These are phyloP conservation scores for Spathaspora gorwiae DNA, from an alignment of 805 yeast species.

Conservation along the genomic window DNA sequence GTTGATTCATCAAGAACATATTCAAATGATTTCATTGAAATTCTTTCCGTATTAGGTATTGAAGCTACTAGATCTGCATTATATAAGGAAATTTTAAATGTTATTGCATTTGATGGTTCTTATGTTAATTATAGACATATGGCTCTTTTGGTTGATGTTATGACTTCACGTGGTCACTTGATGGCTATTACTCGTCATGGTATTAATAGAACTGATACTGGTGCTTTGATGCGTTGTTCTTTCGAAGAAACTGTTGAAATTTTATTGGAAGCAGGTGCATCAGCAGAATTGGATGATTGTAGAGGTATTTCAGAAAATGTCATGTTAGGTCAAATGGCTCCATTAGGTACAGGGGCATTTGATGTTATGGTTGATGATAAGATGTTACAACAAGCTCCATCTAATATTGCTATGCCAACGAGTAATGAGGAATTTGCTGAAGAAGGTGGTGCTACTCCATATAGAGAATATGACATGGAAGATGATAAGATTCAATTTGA, in stretches of 20 bases:
- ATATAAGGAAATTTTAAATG: constrained; percentile 91
- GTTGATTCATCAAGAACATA: constrained; percentile 88
- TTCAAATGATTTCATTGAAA: constrained; percentile 95
- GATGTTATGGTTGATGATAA: constrained; percentile 93
- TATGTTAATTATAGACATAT: constrained; percentile 97
- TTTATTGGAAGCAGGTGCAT: constrained; percentile 94
- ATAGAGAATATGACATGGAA: constrained; percentile 60
- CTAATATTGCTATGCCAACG: constrained; percentile 40
- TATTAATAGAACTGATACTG: constrained; percentile 96
- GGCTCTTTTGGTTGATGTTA: constrained; percentile 95
- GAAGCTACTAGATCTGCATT: constrained; percentile 96
- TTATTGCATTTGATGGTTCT: constrained; percentile 99
- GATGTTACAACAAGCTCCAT: constrained; percentile 63
- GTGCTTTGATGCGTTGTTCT: constrained; percentile 98
- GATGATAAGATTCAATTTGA: constrained; percentile 60
- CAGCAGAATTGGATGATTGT: constrained; percentile 97
- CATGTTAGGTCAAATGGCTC: constrained; percentile 96
- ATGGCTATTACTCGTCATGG: constrained; percentile 99
- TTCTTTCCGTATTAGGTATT: constrained; percentile 91
- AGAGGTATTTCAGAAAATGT: constrained; percentile 98
- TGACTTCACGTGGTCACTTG: constrained; percentile 97
- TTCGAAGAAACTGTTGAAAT: constrained; percentile 99
- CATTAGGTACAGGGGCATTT: constrained; percentile 97
- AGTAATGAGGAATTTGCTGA: constrained; percentile 20
- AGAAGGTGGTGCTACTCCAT: constrained; percentile 87